Evolutionary conservation across 495 filamentous ascomycete species (phyloP), one percentile per base, ranked within the genome.

Genomic region (Xeromyces bisporus): DNA sequence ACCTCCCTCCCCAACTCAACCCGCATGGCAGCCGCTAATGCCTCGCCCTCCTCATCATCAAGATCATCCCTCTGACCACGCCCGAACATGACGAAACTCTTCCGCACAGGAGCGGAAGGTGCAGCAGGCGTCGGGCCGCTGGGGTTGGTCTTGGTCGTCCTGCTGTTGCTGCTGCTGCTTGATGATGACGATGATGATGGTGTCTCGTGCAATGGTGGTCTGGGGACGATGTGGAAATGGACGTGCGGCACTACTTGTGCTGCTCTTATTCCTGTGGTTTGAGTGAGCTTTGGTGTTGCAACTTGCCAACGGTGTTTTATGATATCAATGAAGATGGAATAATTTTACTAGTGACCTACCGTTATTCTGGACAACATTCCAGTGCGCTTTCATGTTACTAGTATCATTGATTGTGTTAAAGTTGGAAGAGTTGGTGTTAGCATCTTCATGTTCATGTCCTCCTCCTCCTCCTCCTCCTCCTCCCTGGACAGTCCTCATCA

Each of bases 331-430:
- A n/a, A n/a, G n/a, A n/a, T n/a, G n/a, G n/a, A n/a, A n/a, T n/a
- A n/a, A n/a, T n/a, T n/a, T n/a, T n/a, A n/a, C n/a, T n/a, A n/a
- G n/a, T n/a, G n/a, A 16, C 29, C 21, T 56, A 77, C 73, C 86
- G 53, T 93, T 96, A 55, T 96, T 96, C 60, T 93, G 84, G 37
- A 93, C 80, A 13, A 93, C 67, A 53, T 96, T 96, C 75, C 79
- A 87, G 53, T 85, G 80, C 11, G 60, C 64, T 18, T 83, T 69
- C 24, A 38, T 37, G 17, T 49, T 50, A 20, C 45, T 9, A 4
- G 5, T 9, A 9, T 21, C 20, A 21, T 48, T 50, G 20, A 46
- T n/a, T n/a, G n/a, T n/a, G n/a, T n/a, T n/a, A n/a, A n/a, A n/a
- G n/a, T n/a, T n/a, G n/a, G n/a, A n/a, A n/a, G n/a, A n/a, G n/a